These are phyloP conservation scores for Termitomyces sp. DNA, from an alignment of 768 basidiomycete species.

Conservation along the genomic window DNA sequence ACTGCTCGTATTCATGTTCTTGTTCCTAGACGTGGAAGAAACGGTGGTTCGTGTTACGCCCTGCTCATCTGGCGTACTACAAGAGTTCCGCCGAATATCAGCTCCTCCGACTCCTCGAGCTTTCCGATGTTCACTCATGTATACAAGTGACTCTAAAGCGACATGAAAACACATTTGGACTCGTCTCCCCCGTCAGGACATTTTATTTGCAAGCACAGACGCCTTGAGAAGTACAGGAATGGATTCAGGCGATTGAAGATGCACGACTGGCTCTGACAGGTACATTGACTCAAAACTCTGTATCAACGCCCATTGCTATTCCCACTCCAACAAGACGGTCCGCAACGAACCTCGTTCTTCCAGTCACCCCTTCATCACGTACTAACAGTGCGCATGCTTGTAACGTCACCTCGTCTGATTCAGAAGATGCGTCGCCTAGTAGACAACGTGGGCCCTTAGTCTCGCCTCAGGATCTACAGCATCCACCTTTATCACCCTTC, in stretches of 20 bases:
- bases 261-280: conserved; percentile 61
- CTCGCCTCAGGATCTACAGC: conserved; percentile 39
- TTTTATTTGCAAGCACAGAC: conserved; percentile 85
- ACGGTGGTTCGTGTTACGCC: conserved; percentile 94
- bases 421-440: conserved; percentile 60
- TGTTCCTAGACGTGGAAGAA: conserved; percentile 92
- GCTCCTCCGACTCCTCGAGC: conserved; percentile 80
- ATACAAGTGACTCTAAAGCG: conserved; percentile 84
- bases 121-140: conserved; percentile 86
- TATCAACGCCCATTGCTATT: conserved; percentile 48
- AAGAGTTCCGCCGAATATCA: conserved; percentile 94
- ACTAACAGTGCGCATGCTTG: conserved; percentile 34
- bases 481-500: conserved; percentile 37
- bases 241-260: conserved; percentile 81
- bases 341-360: conserved; percentile 23
- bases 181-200: conserved; percentile 86
- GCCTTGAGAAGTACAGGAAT: conserved; percentile 66
- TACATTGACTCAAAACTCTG: conserved; percentile 55
- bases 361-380: conserved; percentile 45
- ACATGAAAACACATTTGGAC: conserved; percentile 83
- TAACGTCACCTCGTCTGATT: conserved; percentile 70
- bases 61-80: conserved; percentile 93
- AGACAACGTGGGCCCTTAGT: conserved; percentile 34
- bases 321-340: conserved; percentile 28
- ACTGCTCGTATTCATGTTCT: conserved; percentile 3